Evolutionary conservation across 1,284 basidiomycete genomes (phyloP).

Genomic region (Earliella scabrosa): DNA sequence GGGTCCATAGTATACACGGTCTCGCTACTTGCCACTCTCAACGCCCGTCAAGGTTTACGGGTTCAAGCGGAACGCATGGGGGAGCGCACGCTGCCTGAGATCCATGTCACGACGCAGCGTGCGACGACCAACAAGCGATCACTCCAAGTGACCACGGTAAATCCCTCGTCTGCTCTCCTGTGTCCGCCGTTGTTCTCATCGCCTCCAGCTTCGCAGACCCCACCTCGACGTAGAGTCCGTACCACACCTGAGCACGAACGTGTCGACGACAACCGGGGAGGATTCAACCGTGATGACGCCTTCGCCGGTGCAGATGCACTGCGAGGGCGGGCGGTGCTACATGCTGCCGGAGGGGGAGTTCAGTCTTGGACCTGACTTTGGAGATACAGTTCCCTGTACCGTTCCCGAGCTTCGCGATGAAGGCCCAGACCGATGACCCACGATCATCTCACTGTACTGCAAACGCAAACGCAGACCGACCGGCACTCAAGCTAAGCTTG

Average conservation of each 20-base stretch:
- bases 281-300: background rate
- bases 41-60: conserved; percentile 9
- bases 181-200: background rate
- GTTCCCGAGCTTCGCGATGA: background rate
- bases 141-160: background rate
- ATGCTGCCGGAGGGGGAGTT: background rate
- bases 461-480: too few relatives aligned
- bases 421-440: background rate
- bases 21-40: conserved; percentile 14
- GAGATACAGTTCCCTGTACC: background rate
- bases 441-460: too few relatives aligned
- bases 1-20: conserved; percentile 15
- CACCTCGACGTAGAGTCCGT: background rate
- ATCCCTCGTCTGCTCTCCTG: background rate
- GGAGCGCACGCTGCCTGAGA: conserved; percentile 9
- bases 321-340: conserved; percentile 2
- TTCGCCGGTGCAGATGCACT: background rate
- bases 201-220: background rate
- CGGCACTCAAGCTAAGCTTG: too few relatives aligned
- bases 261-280: background rate
- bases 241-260: background rate
- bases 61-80: conserved; percentile 18
- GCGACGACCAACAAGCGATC: conserved; percentile 1
- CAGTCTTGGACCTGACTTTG: background rate
- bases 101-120: conserved; percentile 1